phyloP scores from a whole-genome alignment of 768 basidiomycete genomes.

The Suillus cothurnatus region DNA sequence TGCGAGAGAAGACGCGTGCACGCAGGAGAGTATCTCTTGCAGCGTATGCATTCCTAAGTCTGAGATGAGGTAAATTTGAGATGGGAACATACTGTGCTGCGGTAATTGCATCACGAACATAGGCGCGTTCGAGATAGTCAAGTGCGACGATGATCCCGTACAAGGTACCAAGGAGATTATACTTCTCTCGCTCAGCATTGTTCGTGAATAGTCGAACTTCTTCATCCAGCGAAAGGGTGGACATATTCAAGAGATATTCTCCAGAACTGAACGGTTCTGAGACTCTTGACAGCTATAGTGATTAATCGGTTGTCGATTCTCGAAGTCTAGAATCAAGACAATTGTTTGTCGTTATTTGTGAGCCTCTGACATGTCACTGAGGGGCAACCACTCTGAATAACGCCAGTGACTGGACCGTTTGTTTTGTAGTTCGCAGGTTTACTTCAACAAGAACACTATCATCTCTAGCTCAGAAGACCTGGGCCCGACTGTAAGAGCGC shows the following conservation, averaged over 20 bases:
- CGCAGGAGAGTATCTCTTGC: slow-evolving; percentile 90
- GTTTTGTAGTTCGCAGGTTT: too few relatives aligned
- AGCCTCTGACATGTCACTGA: too few relatives aligned
- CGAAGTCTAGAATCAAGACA: neutral
- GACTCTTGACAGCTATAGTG: too few relatives aligned
- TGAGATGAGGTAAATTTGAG: neutral
- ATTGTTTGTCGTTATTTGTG: neutral
- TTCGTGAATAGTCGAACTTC: slow-evolving; percentile 87
- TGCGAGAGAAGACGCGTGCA: slow-evolving; percentile 93
- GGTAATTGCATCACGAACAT: slow-evolving; percentile 90
- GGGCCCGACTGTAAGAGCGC: neutral
- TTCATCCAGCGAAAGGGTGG: slow-evolving; percentile 74
- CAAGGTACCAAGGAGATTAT: slow-evolving; percentile 84
- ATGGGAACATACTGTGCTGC: slow-evolving; percentile 76
- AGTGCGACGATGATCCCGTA: slow-evolving; percentile 90
- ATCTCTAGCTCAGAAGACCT: neutral
- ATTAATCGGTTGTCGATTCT: neutral
- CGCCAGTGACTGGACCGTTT: too few relatives aligned
- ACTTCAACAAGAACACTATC: neutral
- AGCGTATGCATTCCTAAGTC: slow-evolving; percentile 12
- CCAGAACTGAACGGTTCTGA: neutral
- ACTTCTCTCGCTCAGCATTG: slow-evolving; percentile 88
- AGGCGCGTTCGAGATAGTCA: slow-evolving; percentile 94
- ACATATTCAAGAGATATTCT: slow-evolving; percentile 29
- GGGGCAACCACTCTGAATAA: too few relatives aligned